Evolutionary conservation across 2,329 filamentous ascomycete genomes (phyloP).

Genomic region (Ramularia collo-cygni): DNA sequence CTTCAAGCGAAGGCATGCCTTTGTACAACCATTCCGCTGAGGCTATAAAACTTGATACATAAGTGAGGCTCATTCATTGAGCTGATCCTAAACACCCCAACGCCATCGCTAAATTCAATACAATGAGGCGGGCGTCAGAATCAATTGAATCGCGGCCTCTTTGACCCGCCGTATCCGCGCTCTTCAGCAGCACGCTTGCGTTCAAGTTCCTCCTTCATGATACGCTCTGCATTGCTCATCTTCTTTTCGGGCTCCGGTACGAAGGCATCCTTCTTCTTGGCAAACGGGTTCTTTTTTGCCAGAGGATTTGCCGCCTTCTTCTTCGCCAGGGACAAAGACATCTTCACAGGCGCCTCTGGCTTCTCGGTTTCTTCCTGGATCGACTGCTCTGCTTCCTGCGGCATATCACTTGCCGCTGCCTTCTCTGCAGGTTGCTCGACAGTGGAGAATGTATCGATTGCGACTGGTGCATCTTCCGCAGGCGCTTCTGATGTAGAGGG

Average conservation of each 20-base stretch:
- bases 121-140: background rate
- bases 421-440: slow-evolving; percentile 12
- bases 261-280: slow-evolving; percentile 56
- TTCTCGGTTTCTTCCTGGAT: slow-evolving; percentile 4
- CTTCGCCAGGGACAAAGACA: slow-evolving; percentile 61
- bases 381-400: slow-evolving; percentile 6
- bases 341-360: slow-evolving; percentile 28
- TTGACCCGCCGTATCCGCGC: slow-evolving; percentile 13
- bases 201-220: slow-evolving; percentile 62
- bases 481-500: slow-evolving; percentile 9
- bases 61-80: no score
- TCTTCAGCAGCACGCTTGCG: slow-evolving; percentile 33
- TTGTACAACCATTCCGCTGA: no score
- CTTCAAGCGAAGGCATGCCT: no score
- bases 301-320: slow-evolving; percentile 69
- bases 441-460: slow-evolving; percentile 27
- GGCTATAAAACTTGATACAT: no score
- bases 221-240: slow-evolving; percentile 80
- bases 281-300: slow-evolving; percentile 63
- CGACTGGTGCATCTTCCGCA: slow-evolving; percentile 18
- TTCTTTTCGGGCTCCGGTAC: slow-evolving; percentile 60
- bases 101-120: slow-evolving; percentile 5
- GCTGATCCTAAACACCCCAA: no score
- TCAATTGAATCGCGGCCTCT: slow-evolving; percentile 14
- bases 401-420: slow-evolving; percentile 3